These are phyloP conservation scores for Rosa rugosa DNA, from an alignment of 306 rosid species.

Conservation along the genomic window DNA sequence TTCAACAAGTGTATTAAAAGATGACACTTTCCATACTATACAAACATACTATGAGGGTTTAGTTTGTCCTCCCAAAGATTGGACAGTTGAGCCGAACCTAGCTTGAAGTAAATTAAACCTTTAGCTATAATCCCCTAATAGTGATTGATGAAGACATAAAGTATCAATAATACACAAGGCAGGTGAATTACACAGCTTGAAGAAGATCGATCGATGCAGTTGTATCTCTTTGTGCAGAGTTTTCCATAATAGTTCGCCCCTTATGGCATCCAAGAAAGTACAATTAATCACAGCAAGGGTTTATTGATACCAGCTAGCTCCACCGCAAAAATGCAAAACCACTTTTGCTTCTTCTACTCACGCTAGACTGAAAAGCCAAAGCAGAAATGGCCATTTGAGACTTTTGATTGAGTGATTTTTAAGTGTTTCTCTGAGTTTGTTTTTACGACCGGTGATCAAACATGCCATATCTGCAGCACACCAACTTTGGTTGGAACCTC, in stretches of 20 bases:
- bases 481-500: constrained; percentile 3
- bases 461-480: background rate
- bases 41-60: background rate
- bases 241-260: background rate
- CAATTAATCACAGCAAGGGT: background rate
- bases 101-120: background rate
- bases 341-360: constrained; percentile 8
- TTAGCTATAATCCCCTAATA: background rate
- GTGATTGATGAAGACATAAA: constrained; percentile 18
- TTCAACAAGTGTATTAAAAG: too few species aligned
- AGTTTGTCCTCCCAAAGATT: background rate
- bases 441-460: background rate
- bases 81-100: background rate
- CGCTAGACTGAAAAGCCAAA: background rate
- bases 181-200: background rate
- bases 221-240: background rate
- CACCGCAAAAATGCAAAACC: background rate
- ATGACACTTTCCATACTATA: too few species aligned
- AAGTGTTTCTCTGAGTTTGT: background rate
- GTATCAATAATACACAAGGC: background rate
- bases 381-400: background rate
- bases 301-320: background rate
- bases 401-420: background rate
- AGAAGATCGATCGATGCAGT: background rate
- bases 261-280: background rate